Evolutionary conservation across 345 rosid genomes (phyloP).

Genomic region (Eucalyptus polybractea): DNA sequence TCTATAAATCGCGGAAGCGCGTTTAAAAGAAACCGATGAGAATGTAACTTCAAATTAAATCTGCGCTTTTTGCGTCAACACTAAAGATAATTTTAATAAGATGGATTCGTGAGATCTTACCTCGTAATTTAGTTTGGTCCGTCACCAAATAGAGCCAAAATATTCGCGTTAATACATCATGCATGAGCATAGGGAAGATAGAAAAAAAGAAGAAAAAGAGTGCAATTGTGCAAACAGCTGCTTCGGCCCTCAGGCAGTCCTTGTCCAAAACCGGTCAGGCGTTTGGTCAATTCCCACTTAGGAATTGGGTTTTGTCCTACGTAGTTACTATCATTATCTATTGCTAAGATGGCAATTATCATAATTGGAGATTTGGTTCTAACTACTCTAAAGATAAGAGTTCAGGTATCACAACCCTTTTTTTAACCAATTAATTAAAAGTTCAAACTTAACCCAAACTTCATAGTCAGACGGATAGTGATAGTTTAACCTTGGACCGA

Average conservation of each 20-base stretch:
- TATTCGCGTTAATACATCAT: background rate
- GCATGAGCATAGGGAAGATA: background rate
- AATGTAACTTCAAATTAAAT: background rate
- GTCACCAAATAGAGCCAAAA: background rate
- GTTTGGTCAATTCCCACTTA: background rate
- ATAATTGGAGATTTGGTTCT: background rate
- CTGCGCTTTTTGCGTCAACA: background rate
- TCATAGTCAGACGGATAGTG: background rate
- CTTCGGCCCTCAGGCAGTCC: background rate
- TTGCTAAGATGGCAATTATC: background rate
- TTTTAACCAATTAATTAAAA: background rate
- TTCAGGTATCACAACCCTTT: background rate
- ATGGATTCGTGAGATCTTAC: background rate
- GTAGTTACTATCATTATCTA: background rate
- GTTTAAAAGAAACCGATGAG: background rate
- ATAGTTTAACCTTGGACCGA: background rate
- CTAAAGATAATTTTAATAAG: background rate
- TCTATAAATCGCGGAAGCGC: background rate
- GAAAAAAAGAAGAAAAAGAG: background rate
- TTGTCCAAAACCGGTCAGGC: background rate
- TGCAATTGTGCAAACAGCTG: background rate
- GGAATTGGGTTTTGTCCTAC: background rate
- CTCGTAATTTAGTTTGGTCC: background rate
- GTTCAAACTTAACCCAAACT: background rate
- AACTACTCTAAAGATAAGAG: background rate